Conservation (phyloP, 129 eudicot genomes). For the Solidago caesia region DNA sequence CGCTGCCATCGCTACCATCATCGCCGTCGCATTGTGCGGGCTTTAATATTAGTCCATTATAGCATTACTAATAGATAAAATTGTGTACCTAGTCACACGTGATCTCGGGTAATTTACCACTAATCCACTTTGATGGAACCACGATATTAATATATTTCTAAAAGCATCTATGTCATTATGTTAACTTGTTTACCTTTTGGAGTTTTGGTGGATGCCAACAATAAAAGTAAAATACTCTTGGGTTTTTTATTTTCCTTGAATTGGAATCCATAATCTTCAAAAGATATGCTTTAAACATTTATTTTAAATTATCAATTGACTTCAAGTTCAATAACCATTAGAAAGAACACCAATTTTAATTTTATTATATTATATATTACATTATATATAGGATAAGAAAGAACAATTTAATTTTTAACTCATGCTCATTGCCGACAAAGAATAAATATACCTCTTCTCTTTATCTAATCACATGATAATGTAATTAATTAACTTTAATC, state of each 20-base stretch:
- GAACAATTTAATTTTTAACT: conserved; percentile 6
- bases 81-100: too few relatives aligned
- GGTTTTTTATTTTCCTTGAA: background rate
- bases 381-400: conserved; percentile 23
- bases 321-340: background rate
- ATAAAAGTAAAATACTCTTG: too few relatives aligned
- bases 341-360: background rate
- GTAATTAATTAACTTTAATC: conserved; percentile 17
- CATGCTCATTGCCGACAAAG: conserved; percentile 21
- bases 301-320: background rate
- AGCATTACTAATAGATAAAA: too few relatives aligned
- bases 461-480: conserved; percentile 10
- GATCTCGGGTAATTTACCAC: too few relatives aligned
- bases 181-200: too few relatives aligned
- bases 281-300: background rate
- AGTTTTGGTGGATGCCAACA: too few relatives aligned
- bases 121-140: too few relatives aligned
- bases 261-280: conserved; percentile 9
- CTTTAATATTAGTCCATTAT: too few relatives aligned
- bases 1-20: too few relatives aligned
- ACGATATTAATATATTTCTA: too few relatives aligned
- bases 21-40: too few relatives aligned
- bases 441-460: conserved; percentile 15
- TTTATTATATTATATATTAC: background rate
- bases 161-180: too few relatives aligned